Percentiles rank a stretch among this genome's conserved stretches.
Conservation (phyloP, 192 early-diverging fungal species). For the Lobosporangium transversale region DNA sequence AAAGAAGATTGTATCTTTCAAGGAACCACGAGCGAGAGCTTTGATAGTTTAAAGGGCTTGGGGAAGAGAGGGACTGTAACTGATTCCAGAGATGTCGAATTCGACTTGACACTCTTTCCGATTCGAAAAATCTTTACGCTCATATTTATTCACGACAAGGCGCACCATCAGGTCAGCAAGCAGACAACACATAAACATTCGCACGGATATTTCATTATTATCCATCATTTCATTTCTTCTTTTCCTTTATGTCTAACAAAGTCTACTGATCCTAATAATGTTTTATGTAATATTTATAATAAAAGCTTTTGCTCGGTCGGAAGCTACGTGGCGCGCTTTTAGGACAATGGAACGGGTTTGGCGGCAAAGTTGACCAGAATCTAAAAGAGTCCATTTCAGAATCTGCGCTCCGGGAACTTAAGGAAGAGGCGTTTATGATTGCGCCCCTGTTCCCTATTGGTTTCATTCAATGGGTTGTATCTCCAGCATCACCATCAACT, state of each 20-base stretch:
- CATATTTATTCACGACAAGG: conserved; percentile 41
- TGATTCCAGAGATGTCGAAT: conserved; percentile 7
- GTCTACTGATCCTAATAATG: not conserved
- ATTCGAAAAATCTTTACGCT: conserved; percentile 41
- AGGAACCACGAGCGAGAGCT: too few relatives aligned
- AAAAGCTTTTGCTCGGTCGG: conserved; percentile 26
- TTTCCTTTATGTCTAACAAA: not conserved
- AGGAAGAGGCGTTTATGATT: conserved; percentile 30
- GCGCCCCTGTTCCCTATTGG: conserved; percentile 35
- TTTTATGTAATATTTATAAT: not conserved
- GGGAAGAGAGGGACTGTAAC: too few relatives aligned
- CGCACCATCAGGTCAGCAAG: conserved; percentile 34
- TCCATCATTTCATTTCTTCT: too few relatives aligned
- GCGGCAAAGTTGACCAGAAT: conserved; percentile 36
- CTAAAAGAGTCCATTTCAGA: conserved; percentile 20
- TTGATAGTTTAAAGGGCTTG: too few relatives aligned
- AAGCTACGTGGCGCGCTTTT: conserved; percentile 31
- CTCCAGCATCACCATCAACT: too few relatives aligned
- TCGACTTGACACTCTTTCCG: conserved; percentile 9
- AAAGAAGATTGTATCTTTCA: too few relatives aligned
- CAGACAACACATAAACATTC: too few relatives aligned
- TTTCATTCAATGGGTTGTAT: conserved; percentile 38
- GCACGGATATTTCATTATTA: too few relatives aligned
- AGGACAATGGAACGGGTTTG: conserved; percentile 52
- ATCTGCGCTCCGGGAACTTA: conserved; percentile 30